Percentiles rank a stretch among this genome's conserved stretches.
Conservation (phyloP, 2,329 filamentous ascomycete species). For the Camillea tinctor region DNA sequence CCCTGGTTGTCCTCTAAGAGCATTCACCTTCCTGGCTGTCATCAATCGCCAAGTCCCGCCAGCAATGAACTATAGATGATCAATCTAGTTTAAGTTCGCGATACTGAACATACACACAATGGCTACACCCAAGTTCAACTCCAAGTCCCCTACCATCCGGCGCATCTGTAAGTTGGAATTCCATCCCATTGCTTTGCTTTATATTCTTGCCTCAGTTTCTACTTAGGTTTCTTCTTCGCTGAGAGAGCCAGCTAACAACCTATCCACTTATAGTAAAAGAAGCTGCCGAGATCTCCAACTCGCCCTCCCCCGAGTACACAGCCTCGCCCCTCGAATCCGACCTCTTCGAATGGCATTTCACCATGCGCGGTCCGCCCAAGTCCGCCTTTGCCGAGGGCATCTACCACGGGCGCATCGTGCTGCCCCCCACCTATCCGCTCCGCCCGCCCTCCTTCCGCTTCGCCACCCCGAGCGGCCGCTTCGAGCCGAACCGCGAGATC, state of each 20-base stretch:
- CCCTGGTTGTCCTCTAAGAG: too few species aligned
- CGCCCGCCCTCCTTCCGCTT: constrained; percentile 96
- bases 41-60: neutral
- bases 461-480: constrained; percentile 84
- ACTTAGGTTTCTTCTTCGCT: constrained; percentile 1
- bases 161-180: constrained; percentile 64
- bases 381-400: constrained; percentile 78
- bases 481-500: constrained; percentile 96
- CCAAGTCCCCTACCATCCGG: constrained; percentile 80
- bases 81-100: constrained; percentile 1
- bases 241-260: too few species aligned
- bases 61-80: constrained; percentile 10
- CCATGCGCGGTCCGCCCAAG: constrained; percentile 80
- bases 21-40: neutral
- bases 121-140: constrained; percentile 56
- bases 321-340: constrained; percentile 84
- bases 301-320: constrained; percentile 81
- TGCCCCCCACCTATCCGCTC: constrained; percentile 86
- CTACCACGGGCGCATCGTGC: constrained; percentile 92
- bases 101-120: constrained; percentile 28
- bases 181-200: constrained; percentile 3
- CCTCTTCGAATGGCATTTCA: constrained; percentile 99
- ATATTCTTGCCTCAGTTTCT: constrained; percentile 1
- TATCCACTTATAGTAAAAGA: constrained; percentile 66
- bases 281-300: constrained; percentile 77